phyloP scores from a whole-genome alignment of 768 basidiomycete species.

The Mycena vulgaris region DNA sequence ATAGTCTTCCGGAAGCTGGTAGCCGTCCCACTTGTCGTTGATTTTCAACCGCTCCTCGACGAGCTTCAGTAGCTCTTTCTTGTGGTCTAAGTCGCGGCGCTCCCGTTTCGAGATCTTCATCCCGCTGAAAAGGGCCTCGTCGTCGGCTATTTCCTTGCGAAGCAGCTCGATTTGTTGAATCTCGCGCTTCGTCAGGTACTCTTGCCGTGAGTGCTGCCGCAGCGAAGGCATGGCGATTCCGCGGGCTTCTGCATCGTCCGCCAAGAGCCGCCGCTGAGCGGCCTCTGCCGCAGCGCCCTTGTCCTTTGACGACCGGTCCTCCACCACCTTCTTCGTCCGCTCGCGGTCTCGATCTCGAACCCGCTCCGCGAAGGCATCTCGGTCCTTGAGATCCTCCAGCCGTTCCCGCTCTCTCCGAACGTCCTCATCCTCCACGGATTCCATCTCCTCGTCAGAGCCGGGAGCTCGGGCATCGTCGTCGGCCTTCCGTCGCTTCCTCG shows the following conservation, averaged over 20 bases:
- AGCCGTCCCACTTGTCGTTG: constrained; percentile 96
- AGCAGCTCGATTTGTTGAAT: constrained; percentile 95
- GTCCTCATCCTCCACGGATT: constrained; percentile 79
- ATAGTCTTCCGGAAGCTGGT: constrained; percentile 97
- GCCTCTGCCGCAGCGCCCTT: constrained; percentile 87
- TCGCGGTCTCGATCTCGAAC: constrained; percentile 87
- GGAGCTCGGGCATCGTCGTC: constrained; percentile 55
- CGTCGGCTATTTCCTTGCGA: constrained; percentile 94
- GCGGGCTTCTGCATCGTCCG: constrained; percentile 81
- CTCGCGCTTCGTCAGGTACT: constrained; percentile 97
- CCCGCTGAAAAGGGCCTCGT: constrained; percentile 90
- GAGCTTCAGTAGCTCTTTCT: constrained; percentile 92
- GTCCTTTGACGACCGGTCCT: constrained; percentile 89
- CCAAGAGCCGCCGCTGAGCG: constrained; percentile 83
- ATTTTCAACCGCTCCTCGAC: constrained; percentile 96
- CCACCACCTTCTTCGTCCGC: constrained; percentile 90
- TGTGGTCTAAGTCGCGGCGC: constrained; percentile 83
- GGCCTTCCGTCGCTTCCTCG: constrained; percentile 73
- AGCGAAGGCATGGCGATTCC: constrained; percentile 74
- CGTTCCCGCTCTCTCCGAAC: constrained; percentile 80
- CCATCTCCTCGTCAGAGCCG: constrained; percentile 61
- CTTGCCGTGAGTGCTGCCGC: constrained; percentile 91
- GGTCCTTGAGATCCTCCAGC: constrained; percentile 83
- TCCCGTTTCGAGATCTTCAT: constrained; percentile 94
- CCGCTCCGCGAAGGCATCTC: constrained; percentile 95